These are phyloP conservation scores for Fusarium coffeatum DNA, from an alignment of 2,329 filamentous ascomycete genomes.

Conservation along the genomic window DNA sequence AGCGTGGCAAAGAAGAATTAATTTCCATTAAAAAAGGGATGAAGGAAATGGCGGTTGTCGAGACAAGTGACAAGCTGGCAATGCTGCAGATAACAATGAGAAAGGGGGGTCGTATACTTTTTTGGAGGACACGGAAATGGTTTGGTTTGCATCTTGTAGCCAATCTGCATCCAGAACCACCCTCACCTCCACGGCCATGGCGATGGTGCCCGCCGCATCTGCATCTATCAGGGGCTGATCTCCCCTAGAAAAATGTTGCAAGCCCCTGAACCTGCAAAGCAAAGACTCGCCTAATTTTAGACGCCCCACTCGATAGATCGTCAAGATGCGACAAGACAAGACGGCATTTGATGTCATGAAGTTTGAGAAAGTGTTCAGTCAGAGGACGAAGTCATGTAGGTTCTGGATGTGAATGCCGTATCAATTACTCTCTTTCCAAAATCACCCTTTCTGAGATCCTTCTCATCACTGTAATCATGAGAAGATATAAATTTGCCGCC, in stretches of 20 bases:
- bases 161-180: slow-evolving; percentile 36
- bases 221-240: slow-evolving; percentile 33
- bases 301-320: slow-evolving; percentile 26
- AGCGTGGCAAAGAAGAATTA: slow-evolving; percentile 34
- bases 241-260: neutral
- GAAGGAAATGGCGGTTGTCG: slow-evolving; percentile 11
- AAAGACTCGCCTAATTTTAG: slow-evolving; percentile 41
- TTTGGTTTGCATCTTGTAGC: slow-evolving; percentile 32
- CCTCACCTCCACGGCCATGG: slow-evolving; percentile 22
- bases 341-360: slow-evolving; percentile 27
- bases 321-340: slow-evolving; percentile 11
- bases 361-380: slow-evolving; percentile 11
- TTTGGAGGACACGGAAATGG: slow-evolving; percentile 24
- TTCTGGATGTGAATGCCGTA: neutral
- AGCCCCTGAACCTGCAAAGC: slow-evolving; percentile 4
- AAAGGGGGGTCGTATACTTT: slow-evolving; percentile 39
- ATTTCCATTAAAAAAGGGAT: slow-evolving; percentile 23
- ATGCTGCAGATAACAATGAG: slow-evolving; percentile 9
- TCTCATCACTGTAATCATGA: neutral
- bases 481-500: neutral
- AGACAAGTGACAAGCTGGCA: slow-evolving; percentile 18
- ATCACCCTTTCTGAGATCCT: neutral
- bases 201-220: slow-evolving; percentile 26
- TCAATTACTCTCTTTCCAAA: neutral
- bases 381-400: neutral